Evolutionary conservation across 495 filamentous ascomycete genomes (phyloP), one percentile per base, ranked within the genome.

Genomic region (Choiromyces venosus): DNA sequence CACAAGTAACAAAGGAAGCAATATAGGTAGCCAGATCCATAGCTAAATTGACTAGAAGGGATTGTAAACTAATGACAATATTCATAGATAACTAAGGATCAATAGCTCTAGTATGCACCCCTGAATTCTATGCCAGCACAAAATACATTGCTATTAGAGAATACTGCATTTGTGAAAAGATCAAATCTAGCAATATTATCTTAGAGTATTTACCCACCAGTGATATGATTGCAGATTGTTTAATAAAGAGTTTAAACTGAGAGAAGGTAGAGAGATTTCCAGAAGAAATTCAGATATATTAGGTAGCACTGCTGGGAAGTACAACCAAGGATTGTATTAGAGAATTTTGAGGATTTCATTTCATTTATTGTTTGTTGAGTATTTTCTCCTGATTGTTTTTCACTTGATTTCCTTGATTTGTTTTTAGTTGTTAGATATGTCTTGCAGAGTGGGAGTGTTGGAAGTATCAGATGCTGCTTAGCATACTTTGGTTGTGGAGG

Each of bases 181-280:
- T 52, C 3, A 2, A 1, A 0, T 1, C 21, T 2, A 0, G 44
- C 0, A 8, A 52, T 9, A 52, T 52, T 8, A 0, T 8, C 0
- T 21, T 52, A 8, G 21, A 52, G 3, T 52, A n/a, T 8, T 21
- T 52, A 0, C 1, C 7, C 0, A 52, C 21, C 21, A 4, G 19
- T 1, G 21, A 52, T 9, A 52, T 52, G 21, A 9, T 52, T 0
- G 19, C 19, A 0, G 44, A n/a, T n/a, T 52, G 21, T 7, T 9
- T 52, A 0, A 52, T 21, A 0, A 52, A 52, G 7, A 52, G 18
- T 40, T 4, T 40, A 14, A 40, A 14, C 10, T 9, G 10, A 0
- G 39, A 40, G 8, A 40, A 40, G 6, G 9, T 40, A 2, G 10
- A 40, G 12, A 0, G 12, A 4, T 16, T 40, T 2, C 10, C 2